phyloP scores from a whole-genome alignment of 805 yeast genomes.

The Komagataella pastoris region DNA sequence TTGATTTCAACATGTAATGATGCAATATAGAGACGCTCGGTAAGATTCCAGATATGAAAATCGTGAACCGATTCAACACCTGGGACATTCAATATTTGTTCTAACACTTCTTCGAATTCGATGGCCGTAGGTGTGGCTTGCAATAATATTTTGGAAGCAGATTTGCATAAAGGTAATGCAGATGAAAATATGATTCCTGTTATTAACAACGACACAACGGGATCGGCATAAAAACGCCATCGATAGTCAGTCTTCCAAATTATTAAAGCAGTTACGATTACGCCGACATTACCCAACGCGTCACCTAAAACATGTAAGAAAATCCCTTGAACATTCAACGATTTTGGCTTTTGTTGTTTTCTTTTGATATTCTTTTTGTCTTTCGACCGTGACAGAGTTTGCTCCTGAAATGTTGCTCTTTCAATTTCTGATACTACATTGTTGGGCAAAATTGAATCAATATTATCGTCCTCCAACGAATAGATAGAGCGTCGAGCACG shows the following conservation, averaged over 20 bases:
- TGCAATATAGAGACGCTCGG: conserved; percentile 78
- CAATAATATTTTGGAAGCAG: conserved; percentile 74
- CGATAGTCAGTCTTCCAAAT: conserved; percentile 88
- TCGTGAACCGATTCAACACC: conserved; percentile 85
- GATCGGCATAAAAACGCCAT: conserved; percentile 84
- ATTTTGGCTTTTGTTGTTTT: conserved; percentile 24
- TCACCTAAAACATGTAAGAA: conserved; percentile 93
- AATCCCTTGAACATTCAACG: conserved; percentile 97
- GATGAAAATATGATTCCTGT: conserved; percentile 82
- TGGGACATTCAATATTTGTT: conserved; percentile 50
- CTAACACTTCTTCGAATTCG: conserved; percentile 60
- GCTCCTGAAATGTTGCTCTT: conserved; percentile 2
- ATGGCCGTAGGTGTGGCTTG: conserved; percentile 89
- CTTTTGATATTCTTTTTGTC: conserved; percentile 6
- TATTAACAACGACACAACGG: conserved; percentile 71
- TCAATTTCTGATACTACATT: conserved; percentile 6
- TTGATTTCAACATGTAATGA: conserved; percentile 76
- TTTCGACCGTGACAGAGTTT: background rate
- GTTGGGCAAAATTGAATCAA: conserved; percentile 10
- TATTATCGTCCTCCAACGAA: conserved; percentile 1
- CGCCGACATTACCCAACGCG: conserved; percentile 92
- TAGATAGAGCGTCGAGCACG: background rate
- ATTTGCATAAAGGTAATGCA: conserved; percentile 80
- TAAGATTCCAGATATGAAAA: conserved; percentile 92
- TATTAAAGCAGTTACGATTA: conserved; percentile 75